A percentile compares a stretch with the other conserved stretches of the same genome.
Evolutionary conservation across 352 stramenopile species (phyloP).

Genomic region (Phytopythium sindhum): DNA sequence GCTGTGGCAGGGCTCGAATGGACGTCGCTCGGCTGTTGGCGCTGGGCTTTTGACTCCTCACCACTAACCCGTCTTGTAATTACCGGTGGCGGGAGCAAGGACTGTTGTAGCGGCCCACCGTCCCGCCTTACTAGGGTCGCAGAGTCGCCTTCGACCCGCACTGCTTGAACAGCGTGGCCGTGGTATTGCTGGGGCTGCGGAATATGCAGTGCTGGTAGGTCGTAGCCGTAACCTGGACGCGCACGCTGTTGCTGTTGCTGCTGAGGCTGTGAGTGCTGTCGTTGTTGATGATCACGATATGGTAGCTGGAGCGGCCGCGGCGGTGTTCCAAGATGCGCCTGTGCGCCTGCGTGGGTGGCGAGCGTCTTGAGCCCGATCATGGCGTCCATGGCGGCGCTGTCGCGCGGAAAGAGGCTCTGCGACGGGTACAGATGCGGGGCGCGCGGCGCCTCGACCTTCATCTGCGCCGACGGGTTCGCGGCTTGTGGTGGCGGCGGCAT

Average conservation of each 20-base stretch:
- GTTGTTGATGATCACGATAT: constrained; percentile 5
- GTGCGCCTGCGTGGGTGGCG: constrained; percentile 19
- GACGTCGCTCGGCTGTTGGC: neutral
- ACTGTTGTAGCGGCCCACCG: neutral
- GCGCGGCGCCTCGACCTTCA: constrained; percentile 14
- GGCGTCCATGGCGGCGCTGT: constrained; percentile 18
- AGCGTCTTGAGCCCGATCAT: constrained; percentile 36
- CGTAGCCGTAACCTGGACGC: neutral
- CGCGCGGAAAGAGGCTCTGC: constrained; percentile 10
- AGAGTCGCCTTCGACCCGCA: neutral
- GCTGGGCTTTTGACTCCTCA: neutral
- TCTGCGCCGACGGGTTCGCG: neutral
- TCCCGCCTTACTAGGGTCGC: neutral
- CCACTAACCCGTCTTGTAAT: neutral
- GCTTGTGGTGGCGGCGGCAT: constrained; percentile 5
- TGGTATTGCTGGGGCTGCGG: neutral
- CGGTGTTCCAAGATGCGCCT: constrained; percentile 9
- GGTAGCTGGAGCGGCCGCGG: constrained; percentile 8
- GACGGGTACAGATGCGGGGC: constrained; percentile 21
- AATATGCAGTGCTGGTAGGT: constrained; percentile 5
- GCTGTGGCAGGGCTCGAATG: neutral
- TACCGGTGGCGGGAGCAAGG: constrained; percentile 4
- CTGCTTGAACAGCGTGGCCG: neutral
- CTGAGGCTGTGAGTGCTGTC: neutral
- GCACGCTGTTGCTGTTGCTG: neutral